These are phyloP conservation scores for Mycena capillaripes DNA, from an alignment of 768 basidiomycete genomes.

Conservation along the genomic window DNA sequence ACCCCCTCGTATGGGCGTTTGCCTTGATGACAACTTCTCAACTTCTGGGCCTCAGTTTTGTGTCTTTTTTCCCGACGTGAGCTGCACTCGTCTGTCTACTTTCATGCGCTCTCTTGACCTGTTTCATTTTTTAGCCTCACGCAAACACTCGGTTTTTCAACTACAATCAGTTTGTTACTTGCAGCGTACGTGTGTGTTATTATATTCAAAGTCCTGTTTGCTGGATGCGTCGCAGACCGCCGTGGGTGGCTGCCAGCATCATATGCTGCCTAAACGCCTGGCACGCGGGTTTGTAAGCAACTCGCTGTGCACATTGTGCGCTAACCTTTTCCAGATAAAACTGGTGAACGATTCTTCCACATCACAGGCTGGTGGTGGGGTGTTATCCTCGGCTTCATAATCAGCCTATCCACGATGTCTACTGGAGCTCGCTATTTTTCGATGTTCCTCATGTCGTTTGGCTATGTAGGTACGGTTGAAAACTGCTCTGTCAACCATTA, in stretches of 20 bases:
- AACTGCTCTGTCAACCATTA: not conserved
- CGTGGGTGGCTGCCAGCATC: conserved; percentile 69
- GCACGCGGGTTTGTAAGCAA: conserved; percentile 56
- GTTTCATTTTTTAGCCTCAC: conserved; percentile 54
- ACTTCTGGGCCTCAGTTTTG: conserved; percentile 69
- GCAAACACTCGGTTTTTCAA: conserved; percentile 71
- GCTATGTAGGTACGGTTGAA: conserved; percentile 53
- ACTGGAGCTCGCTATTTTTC: conserved; percentile 70
- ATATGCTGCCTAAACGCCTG: conserved; percentile 61
- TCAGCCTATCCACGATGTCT: conserved; percentile 67
- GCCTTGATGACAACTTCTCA: conserved; percentile 64
- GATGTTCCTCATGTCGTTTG: conserved; percentile 74
- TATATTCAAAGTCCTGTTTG: not conserved
- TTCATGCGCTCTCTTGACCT: not conserved
- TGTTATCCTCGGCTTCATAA: conserved; percentile 72
- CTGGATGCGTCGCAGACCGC: conserved; percentile 58
- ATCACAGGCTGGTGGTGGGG: conserved; percentile 71
- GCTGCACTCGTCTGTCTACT: not conserved
- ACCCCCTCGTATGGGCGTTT: conserved; percentile 69
- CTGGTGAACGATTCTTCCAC: conserved; percentile 78
- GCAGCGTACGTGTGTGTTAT: conserved; percentile 65
- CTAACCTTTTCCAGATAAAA: conserved; percentile 54
- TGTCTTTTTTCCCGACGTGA: conserved; percentile 61
- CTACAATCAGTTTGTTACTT: conserved; percentile 69
- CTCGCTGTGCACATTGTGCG: conserved; percentile 33